Conservation (phyloP, 108 stramenopile genomes). For the Aurantiochytrium sp. region DNA sequence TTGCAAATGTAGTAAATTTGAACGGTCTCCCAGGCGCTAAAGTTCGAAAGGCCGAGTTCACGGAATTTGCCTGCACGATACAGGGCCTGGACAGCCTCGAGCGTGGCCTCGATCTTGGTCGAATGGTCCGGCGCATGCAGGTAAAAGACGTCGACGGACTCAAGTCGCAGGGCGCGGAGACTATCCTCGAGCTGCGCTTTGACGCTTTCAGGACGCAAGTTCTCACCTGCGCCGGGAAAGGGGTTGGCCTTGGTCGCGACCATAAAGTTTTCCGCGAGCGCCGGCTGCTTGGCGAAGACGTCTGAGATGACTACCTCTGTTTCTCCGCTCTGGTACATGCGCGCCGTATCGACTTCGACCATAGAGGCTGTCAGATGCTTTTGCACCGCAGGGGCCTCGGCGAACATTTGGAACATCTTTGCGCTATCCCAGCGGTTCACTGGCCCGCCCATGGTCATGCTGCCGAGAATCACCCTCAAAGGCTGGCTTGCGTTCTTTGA, state of each 20-base stretch:
- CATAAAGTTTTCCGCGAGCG: not conserved
- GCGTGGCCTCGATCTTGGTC: slow-evolving; percentile 33
- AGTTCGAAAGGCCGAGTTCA: slow-evolving; percentile 41
- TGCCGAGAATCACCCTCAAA: slow-evolving; percentile 1
- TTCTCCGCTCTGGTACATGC: not conserved
- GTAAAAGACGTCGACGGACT: slow-evolving; percentile 27
- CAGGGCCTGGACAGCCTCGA: slow-evolving; percentile 30
- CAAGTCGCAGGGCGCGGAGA: not conserved
- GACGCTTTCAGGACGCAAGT: not conserved
- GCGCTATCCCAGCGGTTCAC: not conserved
- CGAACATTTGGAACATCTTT: not conserved
- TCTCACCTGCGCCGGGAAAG: not conserved
- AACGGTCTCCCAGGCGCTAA: slow-evolving; percentile 30
- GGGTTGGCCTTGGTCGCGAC: slow-evolving; percentile 17
- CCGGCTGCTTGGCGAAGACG: not conserved
- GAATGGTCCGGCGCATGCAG: slow-evolving; percentile 35
- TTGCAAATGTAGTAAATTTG: slow-evolving; percentile 44
- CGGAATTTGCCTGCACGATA: slow-evolving; percentile 23
- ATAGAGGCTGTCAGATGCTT: not conserved
- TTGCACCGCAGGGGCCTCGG: not conserved
- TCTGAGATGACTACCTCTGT: not conserved
- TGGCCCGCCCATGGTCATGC: slow-evolving; percentile 16
- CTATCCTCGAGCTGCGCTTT: slow-evolving; percentile 9
- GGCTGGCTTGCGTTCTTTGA: not conserved
- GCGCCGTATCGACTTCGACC: slow-evolving; percentile 2